Percentiles rank a stretch among this genome's conserved stretches.
phyloP scores from a whole-genome alignment of 371 early-diverging fungal genomes.

The Mortierella sp. region DNA sequence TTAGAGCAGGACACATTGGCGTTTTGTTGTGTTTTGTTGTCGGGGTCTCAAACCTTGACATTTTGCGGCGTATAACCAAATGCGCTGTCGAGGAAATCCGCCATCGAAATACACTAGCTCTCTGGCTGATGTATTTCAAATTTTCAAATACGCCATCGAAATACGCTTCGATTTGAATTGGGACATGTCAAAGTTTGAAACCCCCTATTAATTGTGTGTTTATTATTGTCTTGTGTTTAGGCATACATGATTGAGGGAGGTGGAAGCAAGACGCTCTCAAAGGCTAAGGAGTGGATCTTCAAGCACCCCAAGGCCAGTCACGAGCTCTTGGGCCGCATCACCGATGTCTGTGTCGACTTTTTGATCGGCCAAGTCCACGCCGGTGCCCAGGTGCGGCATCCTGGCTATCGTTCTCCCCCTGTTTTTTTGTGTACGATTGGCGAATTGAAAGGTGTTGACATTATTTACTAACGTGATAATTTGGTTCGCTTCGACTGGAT shows the following conservation, averaged over 20 bases:
- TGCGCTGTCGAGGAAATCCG: too few relatives aligned
- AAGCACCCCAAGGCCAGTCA: slow-evolving; percentile 86
- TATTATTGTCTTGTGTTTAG: slow-evolving; percentile 13
- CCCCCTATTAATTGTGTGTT: neutral
- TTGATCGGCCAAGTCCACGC: slow-evolving; percentile 95
- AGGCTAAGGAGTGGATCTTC: slow-evolving; percentile 93
- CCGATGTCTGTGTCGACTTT: slow-evolving; percentile 88
- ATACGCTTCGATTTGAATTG: too few relatives aligned
- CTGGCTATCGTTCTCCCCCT: slow-evolving; percentile 19
- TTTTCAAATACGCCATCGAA: too few relatives aligned
- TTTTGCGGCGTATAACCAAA: too few relatives aligned
- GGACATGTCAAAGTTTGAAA: too few relatives aligned
- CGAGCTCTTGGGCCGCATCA: slow-evolving; percentile 82
- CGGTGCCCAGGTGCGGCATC: slow-evolving; percentile 99
- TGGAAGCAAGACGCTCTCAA: slow-evolving; percentile 90
- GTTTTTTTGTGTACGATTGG: slow-evolving; percentile 1
- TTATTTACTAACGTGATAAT: neutral
- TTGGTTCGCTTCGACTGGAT: neutral
- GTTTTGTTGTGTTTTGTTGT: neutral
- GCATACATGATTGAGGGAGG: slow-evolving; percentile 99
- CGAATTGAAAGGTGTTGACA: neutral
- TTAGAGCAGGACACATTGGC: too few relatives aligned
- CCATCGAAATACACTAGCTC: too few relatives aligned
- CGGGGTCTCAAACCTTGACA: too few relatives aligned
- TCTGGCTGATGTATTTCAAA: too few relatives aligned